These are phyloP conservation scores for Rhexocercosporidium sp. DNA, from an alignment of 2,329 filamentous ascomycete genomes.

Conservation along the genomic window DNA sequence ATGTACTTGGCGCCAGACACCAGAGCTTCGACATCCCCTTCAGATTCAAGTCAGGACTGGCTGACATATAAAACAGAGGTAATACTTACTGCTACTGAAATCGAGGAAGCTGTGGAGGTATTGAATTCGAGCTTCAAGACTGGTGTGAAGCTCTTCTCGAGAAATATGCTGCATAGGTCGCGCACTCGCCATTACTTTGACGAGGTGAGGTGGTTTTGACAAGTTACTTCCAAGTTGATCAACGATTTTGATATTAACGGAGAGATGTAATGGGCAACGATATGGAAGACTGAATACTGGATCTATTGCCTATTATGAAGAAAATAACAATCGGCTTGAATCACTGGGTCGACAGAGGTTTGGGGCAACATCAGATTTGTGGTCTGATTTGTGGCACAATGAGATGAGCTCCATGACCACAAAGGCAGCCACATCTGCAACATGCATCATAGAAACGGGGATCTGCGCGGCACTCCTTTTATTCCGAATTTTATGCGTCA, in stretches of 20 bases:
- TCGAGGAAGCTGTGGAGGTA: slow-evolving; percentile 40
- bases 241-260: not conserved
- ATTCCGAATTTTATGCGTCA: not conserved
- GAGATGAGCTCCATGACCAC: not conserved
- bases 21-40: slow-evolving; percentile 34
- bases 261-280: not conserved
- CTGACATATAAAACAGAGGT: not conserved
- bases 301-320: not conserved
- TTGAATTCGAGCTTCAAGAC: slow-evolving; percentile 34
- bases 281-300: not conserved
- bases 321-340: not conserved
- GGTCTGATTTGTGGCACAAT: slow-evolving; percentile 9
- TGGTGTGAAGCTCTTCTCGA: slow-evolving; percentile 31
- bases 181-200: not conserved
- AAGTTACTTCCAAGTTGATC: not conserved
- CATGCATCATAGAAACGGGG: not conserved
- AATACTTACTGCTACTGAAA: slow-evolving; percentile 26
- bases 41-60: not conserved
- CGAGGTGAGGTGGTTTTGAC: not conserved
- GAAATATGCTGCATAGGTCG: slow-evolving; percentile 29
- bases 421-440: not conserved
- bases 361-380: slow-evolving; percentile 8
- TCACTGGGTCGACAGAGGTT: not conserved
- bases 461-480: not conserved
- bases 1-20: slow-evolving; percentile 34